A percentile compares a stretch with the other conserved stretches of the same genome.
These are phyloP conservation scores for Phaeosphaeria sp. DNA, from an alignment of 2,329 filamentous ascomycete species.

Conservation along the genomic window DNA sequence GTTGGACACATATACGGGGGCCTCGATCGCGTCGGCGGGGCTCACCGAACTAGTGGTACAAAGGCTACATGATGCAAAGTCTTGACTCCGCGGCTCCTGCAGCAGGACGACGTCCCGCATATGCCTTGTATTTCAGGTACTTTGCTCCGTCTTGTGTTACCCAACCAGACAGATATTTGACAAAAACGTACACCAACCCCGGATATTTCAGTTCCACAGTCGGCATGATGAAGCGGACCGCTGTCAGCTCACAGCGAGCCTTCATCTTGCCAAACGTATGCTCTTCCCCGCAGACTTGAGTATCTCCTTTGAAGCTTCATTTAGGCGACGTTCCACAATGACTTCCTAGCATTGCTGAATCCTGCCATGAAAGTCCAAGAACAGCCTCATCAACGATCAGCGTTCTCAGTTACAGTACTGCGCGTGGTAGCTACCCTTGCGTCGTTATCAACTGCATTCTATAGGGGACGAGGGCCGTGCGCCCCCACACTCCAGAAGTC, in stretches of 20 bases:
- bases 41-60: background rate
- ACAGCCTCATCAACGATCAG: background rate
- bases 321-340: conserved; percentile 3
- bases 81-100: background rate
- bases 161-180: conserved; percentile 28
- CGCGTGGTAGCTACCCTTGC: conserved; percentile 21
- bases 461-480: conserved; percentile 11
- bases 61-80: background rate
- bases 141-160: conserved; percentile 21
- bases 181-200: conserved; percentile 18
- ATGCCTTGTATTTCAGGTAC: background rate
- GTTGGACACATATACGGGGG: background rate
- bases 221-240: conserved; percentile 20
- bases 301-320: background rate
- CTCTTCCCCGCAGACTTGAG: background rate
- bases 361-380: background rate
- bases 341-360: background rate
- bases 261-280: conserved; percentile 31
- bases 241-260: conserved; percentile 12
- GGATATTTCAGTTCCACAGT: conserved; percentile 7
- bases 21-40: background rate
- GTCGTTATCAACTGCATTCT: conserved; percentile 15
- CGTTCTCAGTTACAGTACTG: background rate
- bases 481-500: conserved; percentile 20
- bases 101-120: background rate